Percentiles rank a stretch among this genome's conserved stretches.
Evolutionary conservation across 352 stramenopile species (phyloP).

Genomic region (Phytophthora macrochlamydospora): DNA sequence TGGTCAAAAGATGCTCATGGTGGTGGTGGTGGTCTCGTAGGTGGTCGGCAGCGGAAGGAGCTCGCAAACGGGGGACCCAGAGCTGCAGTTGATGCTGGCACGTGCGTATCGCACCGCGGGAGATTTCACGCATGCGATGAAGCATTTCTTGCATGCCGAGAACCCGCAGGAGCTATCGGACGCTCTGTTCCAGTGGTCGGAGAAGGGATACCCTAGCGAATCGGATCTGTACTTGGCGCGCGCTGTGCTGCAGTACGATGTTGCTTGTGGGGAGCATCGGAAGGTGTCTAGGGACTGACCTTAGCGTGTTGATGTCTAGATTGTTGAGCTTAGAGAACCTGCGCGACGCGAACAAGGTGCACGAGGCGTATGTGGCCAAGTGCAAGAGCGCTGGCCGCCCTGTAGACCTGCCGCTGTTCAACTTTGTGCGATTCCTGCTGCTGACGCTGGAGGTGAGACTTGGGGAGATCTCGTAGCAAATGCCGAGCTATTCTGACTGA

Average conservation of each 20-base stretch:
- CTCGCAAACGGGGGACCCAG: conserved; percentile 74
- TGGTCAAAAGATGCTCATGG: conserved; percentile 3
- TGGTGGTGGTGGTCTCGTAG: conserved; percentile 21
- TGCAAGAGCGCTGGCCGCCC: conserved; percentile 43
- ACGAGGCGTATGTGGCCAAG: conserved; percentile 68
- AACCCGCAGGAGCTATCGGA: conserved; percentile 70
- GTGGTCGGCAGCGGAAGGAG: conserved; percentile 72
- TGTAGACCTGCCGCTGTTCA: conserved; percentile 77
- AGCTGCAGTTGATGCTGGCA: conserved; percentile 74
- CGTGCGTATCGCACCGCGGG: conserved; percentile 55
- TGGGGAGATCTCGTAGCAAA: not conserved
- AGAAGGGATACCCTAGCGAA: conserved; percentile 79
- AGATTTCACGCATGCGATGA: conserved; percentile 69
- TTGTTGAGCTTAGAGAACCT: conserved; percentile 85
- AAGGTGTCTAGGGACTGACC: too few species aligned
- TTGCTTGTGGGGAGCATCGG: not conserved
- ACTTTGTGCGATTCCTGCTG: conserved; percentile 86
- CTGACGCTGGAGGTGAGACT: conserved; percentile 76
- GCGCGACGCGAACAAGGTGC: conserved; percentile 84
- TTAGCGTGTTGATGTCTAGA: conserved; percentile 29
- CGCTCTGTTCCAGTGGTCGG: conserved; percentile 78
- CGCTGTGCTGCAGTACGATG: conserved; percentile 75
- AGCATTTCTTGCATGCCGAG: conserved; percentile 84
- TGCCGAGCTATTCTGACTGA: not conserved
- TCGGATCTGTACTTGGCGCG: conserved; percentile 81